Percentiles rank a stretch among this genome's conserved stretches.
These are phyloP conservation scores for Cladosporium cucumerinum DNA, from an alignment of 2,329 filamentous ascomycete species.

Conservation along the genomic window DNA sequence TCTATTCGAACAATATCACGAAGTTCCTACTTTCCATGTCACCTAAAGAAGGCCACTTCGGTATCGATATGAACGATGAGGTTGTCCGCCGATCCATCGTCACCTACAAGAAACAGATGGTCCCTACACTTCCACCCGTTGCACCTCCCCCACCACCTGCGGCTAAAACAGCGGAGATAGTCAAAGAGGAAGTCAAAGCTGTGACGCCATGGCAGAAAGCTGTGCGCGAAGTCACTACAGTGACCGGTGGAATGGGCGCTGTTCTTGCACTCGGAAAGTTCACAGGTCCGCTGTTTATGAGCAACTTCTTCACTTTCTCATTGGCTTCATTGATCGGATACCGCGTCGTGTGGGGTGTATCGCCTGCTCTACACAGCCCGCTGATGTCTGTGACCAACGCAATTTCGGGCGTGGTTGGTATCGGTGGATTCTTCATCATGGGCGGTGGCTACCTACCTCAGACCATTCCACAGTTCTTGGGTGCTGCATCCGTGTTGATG, in stretches of 20 bases:
- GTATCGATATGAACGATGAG: slow-evolving; percentile 76
- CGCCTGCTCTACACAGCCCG: slow-evolving; percentile 78
- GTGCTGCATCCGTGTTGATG: slow-evolving; percentile 74
- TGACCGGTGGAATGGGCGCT: slow-evolving; percentile 75
- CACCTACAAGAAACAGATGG: slow-evolving; percentile 69
- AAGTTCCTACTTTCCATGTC: slow-evolving; percentile 82
- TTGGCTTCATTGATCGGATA: slow-evolving; percentile 84
- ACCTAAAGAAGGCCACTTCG: slow-evolving; percentile 73
- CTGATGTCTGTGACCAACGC: slow-evolving; percentile 93
- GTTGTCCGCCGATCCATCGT: slow-evolving; percentile 84
- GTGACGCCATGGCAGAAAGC: slow-evolving; percentile 80
- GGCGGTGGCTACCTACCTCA: slow-evolving; percentile 75
- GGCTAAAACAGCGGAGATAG: slow-evolving; percentile 47
- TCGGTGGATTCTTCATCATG: slow-evolving; percentile 85
- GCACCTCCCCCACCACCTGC: slow-evolving; percentile 54
- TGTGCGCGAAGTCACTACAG: slow-evolving; percentile 67
- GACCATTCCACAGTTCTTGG: slow-evolving; percentile 74
- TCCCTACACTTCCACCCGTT: slow-evolving; percentile 72
- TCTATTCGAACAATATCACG: slow-evolving; percentile 92
- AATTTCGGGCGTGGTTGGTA: slow-evolving; percentile 83
- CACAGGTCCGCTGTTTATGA: slow-evolving; percentile 82
- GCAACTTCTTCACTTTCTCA: slow-evolving; percentile 79
- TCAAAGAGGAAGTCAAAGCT: slow-evolving; percentile 58
- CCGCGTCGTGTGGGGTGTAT: slow-evolving; percentile 82
- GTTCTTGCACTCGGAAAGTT: slow-evolving; percentile 74